Evolutionary conservation across 116 monocot species (phyloP), one percentile per base, ranked within the genome.

Genomic region (Cymodocea nodosa): DNA sequence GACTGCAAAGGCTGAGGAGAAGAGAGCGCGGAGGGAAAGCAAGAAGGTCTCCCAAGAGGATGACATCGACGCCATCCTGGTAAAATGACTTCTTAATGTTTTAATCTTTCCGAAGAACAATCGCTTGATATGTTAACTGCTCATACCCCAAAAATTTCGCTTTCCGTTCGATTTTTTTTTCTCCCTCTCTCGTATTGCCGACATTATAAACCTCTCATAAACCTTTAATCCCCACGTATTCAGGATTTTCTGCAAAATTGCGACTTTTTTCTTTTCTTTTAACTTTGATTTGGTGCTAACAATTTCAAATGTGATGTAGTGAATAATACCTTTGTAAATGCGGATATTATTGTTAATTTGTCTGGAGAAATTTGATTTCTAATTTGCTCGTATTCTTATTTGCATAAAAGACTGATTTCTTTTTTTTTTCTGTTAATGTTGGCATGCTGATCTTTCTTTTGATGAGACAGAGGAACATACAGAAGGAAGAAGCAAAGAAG

Each of bases 401-500:
- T 12, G 1, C 9, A 44, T 44, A 44, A 44, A 44, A 12, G 44
- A 44, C 30, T 30, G 30, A 30, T 30, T 30, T 44, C 8, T 44
- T 12, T 7, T 44, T 44, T 44, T 12, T 7, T 10, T 10, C 44
- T 44, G 44, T 44, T 44, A 44, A 44, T 5, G 13, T 56, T 56
- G 20, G 34, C 37, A 52, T 51, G 51, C 51, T 35, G 25, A 24
- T 13, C 25, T 66, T 35, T 23, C 44, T 66, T 51, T 52, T 34
- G 51, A 35, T 35, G 51, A 13, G 51, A 60, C 76, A 97, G 97
- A 85, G 60, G 73, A 84, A 53, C 50, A 97, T 97, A 72, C 97
- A 91, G 74, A 90, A 88, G 75, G 97, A 97, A 67, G 97, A 97
- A 69, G 97, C 97, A 0, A 91, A 97, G 83, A 97, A 97, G 82